phyloP scores from a whole-genome alignment of 139 green algal species.

The Chlamydomonas sp. region DNA sequence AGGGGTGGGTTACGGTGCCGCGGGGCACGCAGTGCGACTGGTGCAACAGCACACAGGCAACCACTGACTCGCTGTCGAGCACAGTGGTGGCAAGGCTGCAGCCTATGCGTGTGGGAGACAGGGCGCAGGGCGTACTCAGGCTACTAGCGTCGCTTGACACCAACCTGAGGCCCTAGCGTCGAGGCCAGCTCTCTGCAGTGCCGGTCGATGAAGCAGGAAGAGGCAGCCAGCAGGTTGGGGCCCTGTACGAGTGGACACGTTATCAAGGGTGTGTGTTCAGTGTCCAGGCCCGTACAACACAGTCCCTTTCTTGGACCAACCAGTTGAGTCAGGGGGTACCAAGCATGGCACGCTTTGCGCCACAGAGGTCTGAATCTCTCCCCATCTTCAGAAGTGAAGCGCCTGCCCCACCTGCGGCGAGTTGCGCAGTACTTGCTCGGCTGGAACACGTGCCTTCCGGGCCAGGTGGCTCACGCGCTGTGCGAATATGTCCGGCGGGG shows the following conservation, averaged over 20 bases:
- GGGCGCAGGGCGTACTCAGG: too few relatives aligned
- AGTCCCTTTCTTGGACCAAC: too few relatives aligned
- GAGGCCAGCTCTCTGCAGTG: not conserved
- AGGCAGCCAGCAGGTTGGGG: constrained; percentile 30
- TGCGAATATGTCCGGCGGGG: not conserved
- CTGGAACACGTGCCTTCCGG: not conserved
- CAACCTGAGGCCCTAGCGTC: not conserved
- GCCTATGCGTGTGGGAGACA: too few relatives aligned
- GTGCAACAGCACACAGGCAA: too few relatives aligned
- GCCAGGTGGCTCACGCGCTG: constrained; percentile 6
- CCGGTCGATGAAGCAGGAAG: constrained; percentile 18
- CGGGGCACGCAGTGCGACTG: too few relatives aligned
- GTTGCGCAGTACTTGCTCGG: not conserved
- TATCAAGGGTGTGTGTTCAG: too few relatives aligned
- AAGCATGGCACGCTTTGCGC: too few relatives aligned
- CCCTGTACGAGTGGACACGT: not conserved
- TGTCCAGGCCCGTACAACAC: too few relatives aligned
- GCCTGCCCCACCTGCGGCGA: not conserved
- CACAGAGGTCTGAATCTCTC: not conserved
- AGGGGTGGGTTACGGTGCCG: too few relatives aligned
- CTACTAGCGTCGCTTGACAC: not conserved
- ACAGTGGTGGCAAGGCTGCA: too few relatives aligned
- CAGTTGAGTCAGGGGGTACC: too few relatives aligned
- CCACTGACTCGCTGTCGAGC: too few relatives aligned
- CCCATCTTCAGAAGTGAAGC: not conserved